These are phyloP conservation scores for Bipolaris cookei DNA, from an alignment of 2,329 filamentous ascomycete species.

Conservation along the genomic window DNA sequence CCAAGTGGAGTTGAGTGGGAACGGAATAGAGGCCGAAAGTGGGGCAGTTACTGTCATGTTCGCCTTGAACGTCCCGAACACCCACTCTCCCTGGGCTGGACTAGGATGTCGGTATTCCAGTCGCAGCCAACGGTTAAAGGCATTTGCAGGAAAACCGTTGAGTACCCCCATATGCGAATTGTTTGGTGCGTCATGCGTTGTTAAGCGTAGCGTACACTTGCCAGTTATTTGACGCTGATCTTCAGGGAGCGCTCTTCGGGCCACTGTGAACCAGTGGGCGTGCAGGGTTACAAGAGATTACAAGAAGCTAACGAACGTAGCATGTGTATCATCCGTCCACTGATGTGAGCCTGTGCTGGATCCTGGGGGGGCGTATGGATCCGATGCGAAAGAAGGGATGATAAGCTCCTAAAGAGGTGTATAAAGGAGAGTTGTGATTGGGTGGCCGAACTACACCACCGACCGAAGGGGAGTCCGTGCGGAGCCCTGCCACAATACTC, in stretches of 20 bases:
- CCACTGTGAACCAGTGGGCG: constrained; percentile 4
- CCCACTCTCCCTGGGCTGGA: neutral
- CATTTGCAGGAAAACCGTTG: neutral
- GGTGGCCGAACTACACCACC: neutral
- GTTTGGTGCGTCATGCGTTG: neutral
- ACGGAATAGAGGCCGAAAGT: neutral
- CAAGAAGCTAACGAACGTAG: neutral
- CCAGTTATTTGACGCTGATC: neutral
- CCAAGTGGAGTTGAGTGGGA: neutral
- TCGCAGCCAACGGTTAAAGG: neutral
- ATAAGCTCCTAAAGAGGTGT: constrained; percentile 2
- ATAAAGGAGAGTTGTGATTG: neutral
- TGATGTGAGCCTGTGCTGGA: neutral
- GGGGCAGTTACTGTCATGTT: no score
- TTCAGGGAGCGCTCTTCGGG: constrained; percentile 4
- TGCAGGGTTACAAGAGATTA: neutral
- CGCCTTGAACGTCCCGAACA: no score
- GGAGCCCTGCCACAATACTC: neutral
- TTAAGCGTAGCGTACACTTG: neutral
- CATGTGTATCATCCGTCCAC: neutral
- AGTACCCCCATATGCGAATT: neutral
- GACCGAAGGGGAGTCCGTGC: neutral
- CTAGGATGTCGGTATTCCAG: neutral
- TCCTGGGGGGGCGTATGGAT: neutral
- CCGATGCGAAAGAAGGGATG: neutral